phyloP scores from a whole-genome alignment of 768 basidiomycete genomes.

The Rhodocollybia butyracea region DNA sequence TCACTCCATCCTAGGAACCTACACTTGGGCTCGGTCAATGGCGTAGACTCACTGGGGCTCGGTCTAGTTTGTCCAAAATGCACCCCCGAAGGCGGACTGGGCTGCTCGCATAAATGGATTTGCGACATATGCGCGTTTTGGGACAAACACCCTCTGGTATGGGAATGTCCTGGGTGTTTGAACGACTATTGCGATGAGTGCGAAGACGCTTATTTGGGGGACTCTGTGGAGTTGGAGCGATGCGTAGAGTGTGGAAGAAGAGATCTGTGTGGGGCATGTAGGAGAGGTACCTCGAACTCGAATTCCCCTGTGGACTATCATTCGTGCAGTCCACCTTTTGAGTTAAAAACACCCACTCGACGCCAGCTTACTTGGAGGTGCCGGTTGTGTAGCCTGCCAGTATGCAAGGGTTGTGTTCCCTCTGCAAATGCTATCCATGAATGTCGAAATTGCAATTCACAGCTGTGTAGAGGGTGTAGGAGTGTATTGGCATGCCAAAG shows the following conservation, averaged over 20 bases:
- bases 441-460: conserved; percentile 1
- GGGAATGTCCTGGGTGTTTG: conserved; percentile 8
- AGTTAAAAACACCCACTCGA: neutral
- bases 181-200: conserved; percentile 8
- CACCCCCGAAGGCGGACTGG: conserved; percentile 5
- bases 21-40: neutral
- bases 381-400: conserved; percentile 1
- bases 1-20: neutral
- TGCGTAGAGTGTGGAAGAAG: conserved; percentile 5
- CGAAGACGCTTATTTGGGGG: neutral
- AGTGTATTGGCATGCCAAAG: conserved; percentile 4
- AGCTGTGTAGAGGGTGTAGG: conserved; percentile 1
- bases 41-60: neutral
- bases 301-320: neutral
- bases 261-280: conserved; percentile 5
- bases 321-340: neutral
- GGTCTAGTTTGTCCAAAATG: conserved; percentile 8
- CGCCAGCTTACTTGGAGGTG: conserved; percentile 9
- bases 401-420: neutral
- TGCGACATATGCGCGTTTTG: conserved; percentile 8
- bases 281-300: neutral
- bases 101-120: conserved; percentile 9
- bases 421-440: neutral
- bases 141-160: conserved; percentile 4
- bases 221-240: neutral